phyloP scores from a whole-genome alignment of 2,329 filamentous ascomycete genomes.

The Claviceps maximensis region DNA sequence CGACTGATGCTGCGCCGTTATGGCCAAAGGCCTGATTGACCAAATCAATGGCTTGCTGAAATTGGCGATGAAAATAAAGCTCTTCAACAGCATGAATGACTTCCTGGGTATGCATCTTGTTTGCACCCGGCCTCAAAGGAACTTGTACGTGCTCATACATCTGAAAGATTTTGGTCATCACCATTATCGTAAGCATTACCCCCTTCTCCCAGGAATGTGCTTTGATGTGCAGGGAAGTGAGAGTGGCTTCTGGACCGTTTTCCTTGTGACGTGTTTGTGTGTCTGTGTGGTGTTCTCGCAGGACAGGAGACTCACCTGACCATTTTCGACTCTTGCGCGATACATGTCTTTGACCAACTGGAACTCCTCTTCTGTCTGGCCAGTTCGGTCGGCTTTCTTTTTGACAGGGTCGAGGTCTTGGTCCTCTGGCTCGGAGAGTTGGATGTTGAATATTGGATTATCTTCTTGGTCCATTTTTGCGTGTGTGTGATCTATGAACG shows the following conservation, averaged over 20 bases:
- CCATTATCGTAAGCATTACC: not conserved
- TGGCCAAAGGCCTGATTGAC: slow-evolving; percentile 21
- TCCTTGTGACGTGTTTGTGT: not conserved
- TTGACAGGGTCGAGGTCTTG: slow-evolving; percentile 10
- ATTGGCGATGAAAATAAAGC: slow-evolving; percentile 40
- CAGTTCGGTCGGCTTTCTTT: slow-evolving; percentile 18
- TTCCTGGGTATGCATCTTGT: slow-evolving; percentile 37
- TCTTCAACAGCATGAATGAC: slow-evolving; percentile 43
- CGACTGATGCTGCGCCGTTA: slow-evolving; percentile 21
- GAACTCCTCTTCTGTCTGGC: slow-evolving; percentile 38
- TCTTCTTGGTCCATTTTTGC: slow-evolving; percentile 17
- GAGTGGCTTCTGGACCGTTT: too few species aligned
- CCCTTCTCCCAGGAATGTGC: not conserved
- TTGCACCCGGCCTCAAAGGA: slow-evolving; percentile 23
- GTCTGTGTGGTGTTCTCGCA: not conserved
- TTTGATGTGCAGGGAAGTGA: too few species aligned
- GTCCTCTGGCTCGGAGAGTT: slow-evolving; percentile 19
- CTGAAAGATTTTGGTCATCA: slow-evolving; percentile 15
- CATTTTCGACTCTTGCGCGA: slow-evolving; percentile 37
- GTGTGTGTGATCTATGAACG: too few species aligned
- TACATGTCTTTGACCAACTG: slow-evolving; percentile 32
- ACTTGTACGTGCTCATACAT: slow-evolving; percentile 29
- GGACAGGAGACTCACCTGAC: slow-evolving; percentile 30
- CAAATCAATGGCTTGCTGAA: slow-evolving; percentile 30
- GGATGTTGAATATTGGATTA: slow-evolving; percentile 18